phyloP scores from a whole-genome alignment of 345 rosid genomes.

The Zanthoxylum bungeanum region DNA sequence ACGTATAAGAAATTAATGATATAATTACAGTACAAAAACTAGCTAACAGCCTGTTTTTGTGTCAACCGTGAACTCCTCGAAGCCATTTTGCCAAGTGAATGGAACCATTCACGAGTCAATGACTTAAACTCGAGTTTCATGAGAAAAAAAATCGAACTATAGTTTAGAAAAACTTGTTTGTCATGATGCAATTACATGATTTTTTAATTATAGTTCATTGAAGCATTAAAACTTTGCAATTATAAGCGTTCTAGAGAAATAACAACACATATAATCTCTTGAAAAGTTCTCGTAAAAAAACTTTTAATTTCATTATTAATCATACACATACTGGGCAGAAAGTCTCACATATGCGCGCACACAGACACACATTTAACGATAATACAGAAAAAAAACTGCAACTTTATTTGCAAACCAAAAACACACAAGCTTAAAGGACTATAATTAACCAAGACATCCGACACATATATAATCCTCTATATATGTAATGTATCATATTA shows the following conservation, averaged over 20 bases:
- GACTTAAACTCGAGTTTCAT: background rate
- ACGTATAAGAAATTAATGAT: background rate
- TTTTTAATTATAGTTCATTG: too few species aligned
- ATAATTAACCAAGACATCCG: conserved; percentile 6
- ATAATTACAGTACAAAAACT: background rate
- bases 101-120: background rate
- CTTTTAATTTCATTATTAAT: background rate
- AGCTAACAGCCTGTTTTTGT: background rate
- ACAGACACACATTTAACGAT: too few species aligned
- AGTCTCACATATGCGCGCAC: too few species aligned
- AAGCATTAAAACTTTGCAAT: too few species aligned
- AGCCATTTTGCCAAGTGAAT: background rate
- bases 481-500: too few species aligned
- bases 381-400: background rate
- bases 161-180: background rate
- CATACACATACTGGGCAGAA: too few species aligned
- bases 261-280: too few species aligned
- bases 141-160: background rate
- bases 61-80: background rate
- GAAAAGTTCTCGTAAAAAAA: too few species aligned
- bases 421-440: background rate
- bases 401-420: conserved; percentile 4
- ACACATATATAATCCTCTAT: conserved; percentile 3
- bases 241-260: too few species aligned
- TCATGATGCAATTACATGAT: too few species aligned